Percentiles rank a stretch among this genome's conserved stretches.
phyloP scores from a whole-genome alignment of 129 eudicot species.

The Tagetes patula region DNA sequence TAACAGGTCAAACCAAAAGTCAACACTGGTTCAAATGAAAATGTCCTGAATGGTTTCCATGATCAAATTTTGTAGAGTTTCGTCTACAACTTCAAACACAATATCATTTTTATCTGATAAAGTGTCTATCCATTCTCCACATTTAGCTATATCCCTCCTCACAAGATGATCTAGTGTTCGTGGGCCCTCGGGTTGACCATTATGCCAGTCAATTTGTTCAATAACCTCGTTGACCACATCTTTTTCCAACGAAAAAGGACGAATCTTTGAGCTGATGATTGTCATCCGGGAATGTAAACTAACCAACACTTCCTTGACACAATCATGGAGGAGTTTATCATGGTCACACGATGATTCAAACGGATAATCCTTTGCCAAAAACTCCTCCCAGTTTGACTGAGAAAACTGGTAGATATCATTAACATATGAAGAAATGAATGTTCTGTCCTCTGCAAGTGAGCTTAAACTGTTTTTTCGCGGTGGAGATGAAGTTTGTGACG shows the following conservation, averaged over 20 bases:
- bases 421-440: conserved; percentile 34
- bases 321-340: conserved; percentile 48
- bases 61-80: conserved; percentile 42
- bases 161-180: conserved; percentile 51
- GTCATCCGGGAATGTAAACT: conserved; percentile 33
- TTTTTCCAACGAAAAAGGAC: conserved; percentile 35
- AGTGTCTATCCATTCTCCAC: conserved; percentile 50
- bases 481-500: conserved; percentile 30
- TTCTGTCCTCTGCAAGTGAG: conserved; percentile 34
- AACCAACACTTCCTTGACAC: conserved; percentile 50
- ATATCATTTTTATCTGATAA: conserved; percentile 42
- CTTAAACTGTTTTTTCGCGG: conserved; percentile 24
- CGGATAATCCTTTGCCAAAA: conserved; percentile 23
- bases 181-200: conserved; percentile 36
- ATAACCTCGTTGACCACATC: conserved; percentile 49
- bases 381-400: conserved; percentile 49
- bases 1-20: conserved; percentile 21
- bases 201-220: conserved; percentile 48
- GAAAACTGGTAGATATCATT: conserved; percentile 37
- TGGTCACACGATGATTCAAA: conserved; percentile 37
- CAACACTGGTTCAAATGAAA: conserved; percentile 19
- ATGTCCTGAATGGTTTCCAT: conserved; percentile 34
- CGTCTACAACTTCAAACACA: conserved; percentile 50
- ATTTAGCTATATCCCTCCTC: conserved; percentile 40
- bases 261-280: conserved; percentile 31